phyloP scores from a whole-genome alignment of 1,139 yeast species.

The Pichia sp. region DNA sequence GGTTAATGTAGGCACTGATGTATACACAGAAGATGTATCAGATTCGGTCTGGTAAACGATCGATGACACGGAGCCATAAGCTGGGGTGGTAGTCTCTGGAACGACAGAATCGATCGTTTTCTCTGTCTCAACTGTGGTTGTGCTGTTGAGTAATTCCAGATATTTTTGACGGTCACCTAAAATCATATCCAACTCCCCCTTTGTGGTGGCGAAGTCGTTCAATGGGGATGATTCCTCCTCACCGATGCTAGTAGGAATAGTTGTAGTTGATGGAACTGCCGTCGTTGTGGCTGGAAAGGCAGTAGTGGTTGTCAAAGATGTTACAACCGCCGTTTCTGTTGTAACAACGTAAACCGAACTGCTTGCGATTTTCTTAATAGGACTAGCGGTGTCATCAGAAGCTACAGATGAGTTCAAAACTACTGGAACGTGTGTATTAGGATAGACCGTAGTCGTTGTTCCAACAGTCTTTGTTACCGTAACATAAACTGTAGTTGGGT shows the following conservation, averaged over 20 bases:
- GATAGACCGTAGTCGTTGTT: not conserved
- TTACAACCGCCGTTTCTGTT: constrained; percentile 6
- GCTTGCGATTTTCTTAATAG: not conserved
- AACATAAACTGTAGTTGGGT: constrained; percentile 24
- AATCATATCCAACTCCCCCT: constrained; percentile 10
- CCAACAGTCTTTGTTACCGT: constrained; percentile 25
- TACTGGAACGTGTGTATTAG: not conserved
- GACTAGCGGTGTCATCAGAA: not conserved
- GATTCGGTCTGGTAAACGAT: not conserved
- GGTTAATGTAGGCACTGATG: not conserved
- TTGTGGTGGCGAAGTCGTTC: not conserved
- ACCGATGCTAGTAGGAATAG: not conserved
- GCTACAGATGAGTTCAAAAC: not conserved
- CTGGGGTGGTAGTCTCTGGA: not conserved
- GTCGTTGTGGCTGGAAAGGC: not conserved
- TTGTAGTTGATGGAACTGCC: not conserved
- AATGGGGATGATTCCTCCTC: not conserved
- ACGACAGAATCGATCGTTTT: not conserved
- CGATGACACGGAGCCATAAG: not conserved
- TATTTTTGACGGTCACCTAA: constrained; percentile 9
- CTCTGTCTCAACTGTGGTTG: not conserved
- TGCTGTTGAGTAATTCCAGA: not conserved
- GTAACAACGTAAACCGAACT: constrained; percentile 7
- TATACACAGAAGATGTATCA: not conserved
- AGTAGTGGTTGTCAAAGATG: not conserved